Conservation (phyloP, 306 rosid species). For the Pterocarpus santalinus region DNA sequence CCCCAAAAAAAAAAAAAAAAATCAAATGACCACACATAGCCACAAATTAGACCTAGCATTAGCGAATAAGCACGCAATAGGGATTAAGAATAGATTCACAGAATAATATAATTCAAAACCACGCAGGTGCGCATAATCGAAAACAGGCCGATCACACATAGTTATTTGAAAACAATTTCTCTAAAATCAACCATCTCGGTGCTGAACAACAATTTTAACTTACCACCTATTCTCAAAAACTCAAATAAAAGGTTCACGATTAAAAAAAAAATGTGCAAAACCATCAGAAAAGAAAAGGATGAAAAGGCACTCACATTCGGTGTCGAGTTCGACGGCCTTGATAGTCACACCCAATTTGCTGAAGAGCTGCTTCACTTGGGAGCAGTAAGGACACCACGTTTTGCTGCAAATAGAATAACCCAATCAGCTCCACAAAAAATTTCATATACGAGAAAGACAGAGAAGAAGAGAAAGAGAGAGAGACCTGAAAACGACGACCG, state of each 20-base stretch:
- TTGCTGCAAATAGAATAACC: constrained; percentile 56
- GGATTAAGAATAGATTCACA: no score
- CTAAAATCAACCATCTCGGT: background rate
- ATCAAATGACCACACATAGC: no score
- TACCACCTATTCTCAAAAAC: background rate
- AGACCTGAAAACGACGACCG: constrained; percentile 87
- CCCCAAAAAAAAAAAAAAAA: no score
- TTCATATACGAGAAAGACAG: background rate
- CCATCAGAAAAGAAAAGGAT: background rate
- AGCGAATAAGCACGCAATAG: no score
- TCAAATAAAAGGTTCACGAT: background rate
- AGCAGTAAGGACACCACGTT: constrained; percentile 74
- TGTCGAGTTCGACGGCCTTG: constrained; percentile 71
- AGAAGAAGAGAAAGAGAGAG: background rate
- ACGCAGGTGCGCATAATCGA: no score
- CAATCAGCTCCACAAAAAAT: background rate
- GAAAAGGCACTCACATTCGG: constrained; percentile 57
- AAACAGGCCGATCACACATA: no score
- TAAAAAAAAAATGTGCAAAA: background rate
- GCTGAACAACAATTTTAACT: background rate
- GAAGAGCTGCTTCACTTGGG: constrained; percentile 65
- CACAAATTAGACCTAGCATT: no score
- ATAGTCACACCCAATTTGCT: constrained; percentile 54
- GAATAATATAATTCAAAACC: no score
- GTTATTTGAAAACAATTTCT: no score